Conservation (phyloP, 106 monocot species). For the Platanthera guangdongensis region DNA sequence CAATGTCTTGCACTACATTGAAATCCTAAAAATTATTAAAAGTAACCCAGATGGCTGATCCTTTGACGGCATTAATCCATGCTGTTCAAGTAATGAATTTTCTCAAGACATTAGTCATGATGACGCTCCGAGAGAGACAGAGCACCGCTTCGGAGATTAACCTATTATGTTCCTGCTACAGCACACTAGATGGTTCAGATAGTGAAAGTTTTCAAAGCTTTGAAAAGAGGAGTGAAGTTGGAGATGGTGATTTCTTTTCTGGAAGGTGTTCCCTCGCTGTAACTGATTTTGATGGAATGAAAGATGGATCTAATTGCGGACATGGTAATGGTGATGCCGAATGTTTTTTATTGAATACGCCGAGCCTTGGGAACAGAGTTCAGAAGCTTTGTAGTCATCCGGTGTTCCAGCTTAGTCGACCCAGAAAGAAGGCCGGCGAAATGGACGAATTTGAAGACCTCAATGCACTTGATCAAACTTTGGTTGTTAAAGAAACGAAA, state of each 20-base stretch:
- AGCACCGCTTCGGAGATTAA: constrained; percentile 19
- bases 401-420: constrained; percentile 58
- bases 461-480: no score
- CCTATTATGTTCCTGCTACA: background rate
- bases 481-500: no score
- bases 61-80: constrained; percentile 84
- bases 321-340: constrained; percentile 23
- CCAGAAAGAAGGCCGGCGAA: constrained; percentile 40
- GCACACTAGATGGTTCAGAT: constrained; percentile 11
- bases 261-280: constrained; percentile 13
- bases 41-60: constrained; percentile 76
- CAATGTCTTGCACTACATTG: background rate
- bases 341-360: constrained; percentile 32
- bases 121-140: constrained; percentile 52
- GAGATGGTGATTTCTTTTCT: constrained; percentile 6
- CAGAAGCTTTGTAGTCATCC: constrained; percentile 61
- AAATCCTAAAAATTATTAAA: background rate
- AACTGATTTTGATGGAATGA: constrained; percentile 8
- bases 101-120: constrained; percentile 64
- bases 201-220: constrained; percentile 35
- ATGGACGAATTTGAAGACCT: background rate
- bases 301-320: constrained; percentile 23
- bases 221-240: constrained; percentile 15
- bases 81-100: constrained; percentile 95
- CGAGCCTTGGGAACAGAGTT: constrained; percentile 51